Evolutionary conservation across 2,329 filamentous ascomycete species (phyloP), one percentile per base, ranked within the genome.

Genomic region (Mycogone perniciosa): DNA sequence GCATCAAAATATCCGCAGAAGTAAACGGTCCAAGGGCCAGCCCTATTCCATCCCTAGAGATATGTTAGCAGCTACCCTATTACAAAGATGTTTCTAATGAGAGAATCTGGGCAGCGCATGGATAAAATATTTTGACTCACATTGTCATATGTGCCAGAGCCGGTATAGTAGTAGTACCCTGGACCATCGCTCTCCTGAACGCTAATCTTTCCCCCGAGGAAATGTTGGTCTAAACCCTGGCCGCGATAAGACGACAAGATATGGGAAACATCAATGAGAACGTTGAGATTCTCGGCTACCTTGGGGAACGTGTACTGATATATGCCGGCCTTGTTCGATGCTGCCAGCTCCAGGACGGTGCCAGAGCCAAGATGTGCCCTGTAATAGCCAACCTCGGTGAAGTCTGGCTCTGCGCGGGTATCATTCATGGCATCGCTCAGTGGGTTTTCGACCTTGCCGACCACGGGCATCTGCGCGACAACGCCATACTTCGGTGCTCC

Each of bases 401-500:
- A 56, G 54, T 84, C 74, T 27, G 74, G 57, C 57, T 63, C 57
- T 54, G 73, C 73, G 65, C 84, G 76, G 0, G 73, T 74, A 27
- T 82, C 71, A n/a, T 76, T 79, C 33, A 79, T 70, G 54, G 78
- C 68, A 54, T 79, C 75, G 4, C 67, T 71, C 27, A 86, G 66
- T 2, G 82, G 81, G 51, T 85, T 76, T 6, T 57, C 59, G 39
- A 82, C 64, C 11, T 61, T 61, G 0, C 78, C 79, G 0, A 76
- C 59, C 1, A 80, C 64, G 0, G 79, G 81, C 64, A 84, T 71
- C 63, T 84, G 81, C 1, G 78, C 71, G 31, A 84, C 77, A 2
- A 85, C 80, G 4, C 84, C 84, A 54, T 87, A 88, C 62, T 86
- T 87, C 1, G 84, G 82, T 1, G 81, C 81, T 1, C 84, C 84